phyloP scores from a whole-genome alignment of 139 green algal genomes.

The Chlamydomonas schloesseri region DNA sequence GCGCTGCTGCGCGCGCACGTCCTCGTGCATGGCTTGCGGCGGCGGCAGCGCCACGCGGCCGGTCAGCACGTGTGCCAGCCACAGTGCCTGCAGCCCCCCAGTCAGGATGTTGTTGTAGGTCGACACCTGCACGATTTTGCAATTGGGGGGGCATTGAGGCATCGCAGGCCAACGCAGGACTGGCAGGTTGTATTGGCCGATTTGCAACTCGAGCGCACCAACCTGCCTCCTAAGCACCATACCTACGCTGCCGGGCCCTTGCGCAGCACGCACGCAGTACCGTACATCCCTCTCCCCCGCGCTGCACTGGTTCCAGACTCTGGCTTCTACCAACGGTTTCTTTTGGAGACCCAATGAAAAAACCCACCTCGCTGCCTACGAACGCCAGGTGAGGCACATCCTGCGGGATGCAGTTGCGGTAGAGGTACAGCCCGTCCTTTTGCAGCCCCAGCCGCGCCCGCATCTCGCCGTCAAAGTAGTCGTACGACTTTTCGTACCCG shows the following conservation, averaged over 20 bases:
- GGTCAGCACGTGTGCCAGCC: constrained; percentile 8
- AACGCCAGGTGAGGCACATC: constrained; percentile 34
- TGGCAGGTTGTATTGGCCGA: too few relatives aligned
- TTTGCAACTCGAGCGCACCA: too few relatives aligned
- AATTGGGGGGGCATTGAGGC: too few relatives aligned
- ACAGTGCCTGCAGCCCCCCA: constrained; percentile 24
- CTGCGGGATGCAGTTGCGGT: constrained; percentile 41
- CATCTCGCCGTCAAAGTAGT: constrained; percentile 33
- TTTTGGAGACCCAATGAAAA: too few relatives aligned
- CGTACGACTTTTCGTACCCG: constrained; percentile 36
- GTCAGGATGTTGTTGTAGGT: constrained; percentile 45
- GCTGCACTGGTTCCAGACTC: too few relatives aligned
- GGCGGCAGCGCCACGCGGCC: neutral
- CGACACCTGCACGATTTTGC: too few relatives aligned
- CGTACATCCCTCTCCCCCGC: too few relatives aligned
- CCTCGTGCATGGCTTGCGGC: constrained; percentile 8
- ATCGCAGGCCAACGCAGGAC: too few relatives aligned
- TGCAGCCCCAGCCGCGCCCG: constrained; percentile 41
- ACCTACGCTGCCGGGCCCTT: too few relatives aligned
- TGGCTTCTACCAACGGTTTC: too few relatives aligned
- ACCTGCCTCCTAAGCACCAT: too few relatives aligned
- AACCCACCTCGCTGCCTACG: constrained; percentile 32
- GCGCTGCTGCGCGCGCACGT: constrained; percentile 24
- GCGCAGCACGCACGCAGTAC: too few relatives aligned
- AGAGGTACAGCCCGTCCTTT: constrained; percentile 56